Evolutionary conservation across 768 basidiomycete species (phyloP).

Genomic region (Lactarius akahatsu): DNA sequence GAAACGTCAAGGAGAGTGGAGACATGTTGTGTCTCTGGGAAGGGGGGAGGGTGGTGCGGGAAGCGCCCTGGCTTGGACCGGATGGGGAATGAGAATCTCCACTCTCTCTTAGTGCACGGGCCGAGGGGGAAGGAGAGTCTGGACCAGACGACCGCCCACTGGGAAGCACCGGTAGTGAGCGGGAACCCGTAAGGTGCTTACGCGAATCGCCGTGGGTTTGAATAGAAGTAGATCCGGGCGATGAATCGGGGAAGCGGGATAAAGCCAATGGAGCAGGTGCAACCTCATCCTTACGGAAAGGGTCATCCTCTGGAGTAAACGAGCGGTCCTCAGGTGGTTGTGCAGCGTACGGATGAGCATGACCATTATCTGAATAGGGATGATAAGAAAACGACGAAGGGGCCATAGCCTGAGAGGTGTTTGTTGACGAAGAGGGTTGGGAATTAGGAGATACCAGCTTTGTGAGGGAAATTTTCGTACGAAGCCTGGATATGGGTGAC

Average conservation of each 20-base stretch:
- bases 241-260: not conserved
- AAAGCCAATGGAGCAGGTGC: not conserved
- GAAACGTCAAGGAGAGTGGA: conserved; percentile 26
- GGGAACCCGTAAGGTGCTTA: conserved; percentile 1
- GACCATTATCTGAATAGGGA: conserved; percentile 2
- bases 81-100: not conserved
- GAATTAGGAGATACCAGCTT: conserved; percentile 10
- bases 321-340: conserved; percentile 13
- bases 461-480: conserved; percentile 18
- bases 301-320: conserved; percentile 28
- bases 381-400: conserved; percentile 17
- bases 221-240: conserved; percentile 8
- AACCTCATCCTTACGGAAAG: conserved; percentile 27
- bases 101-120: not conserved
- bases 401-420: conserved; percentile 9
- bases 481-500: conserved; percentile 14
- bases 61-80: not conserved
- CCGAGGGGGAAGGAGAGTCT: conserved; percentile 10
- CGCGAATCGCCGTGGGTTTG: conserved; percentile 1
- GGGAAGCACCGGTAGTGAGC: conserved; percentile 16
- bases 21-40: conserved; percentile 7
- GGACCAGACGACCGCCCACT: conserved; percentile 18
- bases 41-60: not conserved
- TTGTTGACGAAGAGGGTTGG: conserved; percentile 8
- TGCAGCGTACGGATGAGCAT: not conserved